Conservation (phyloP, 2,329 filamentous ascomycete species). For the Trichoderma afroharzianum region DNA sequence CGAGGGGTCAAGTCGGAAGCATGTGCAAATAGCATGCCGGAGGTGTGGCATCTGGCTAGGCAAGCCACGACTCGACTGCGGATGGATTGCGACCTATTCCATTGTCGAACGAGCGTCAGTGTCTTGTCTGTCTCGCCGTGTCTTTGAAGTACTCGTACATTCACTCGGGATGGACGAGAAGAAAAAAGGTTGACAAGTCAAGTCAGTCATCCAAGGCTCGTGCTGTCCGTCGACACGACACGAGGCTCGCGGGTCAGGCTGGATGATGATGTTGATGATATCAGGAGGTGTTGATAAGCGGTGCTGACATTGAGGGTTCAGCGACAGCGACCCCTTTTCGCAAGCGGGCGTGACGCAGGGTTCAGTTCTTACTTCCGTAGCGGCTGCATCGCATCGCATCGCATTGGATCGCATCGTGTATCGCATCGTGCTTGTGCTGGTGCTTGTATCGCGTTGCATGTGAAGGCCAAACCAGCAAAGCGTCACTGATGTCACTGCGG, state of each 20-base stretch:
- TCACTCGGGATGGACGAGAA: background rate
- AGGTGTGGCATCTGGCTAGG: background rate
- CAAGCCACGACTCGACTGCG: background rate
- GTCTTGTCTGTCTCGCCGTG: no score
- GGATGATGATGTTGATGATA: background rate
- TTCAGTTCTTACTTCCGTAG: background rate
- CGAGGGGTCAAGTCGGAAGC: background rate
- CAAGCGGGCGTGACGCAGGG: background rate
- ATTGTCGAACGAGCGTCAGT: background rate
- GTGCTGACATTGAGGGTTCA: background rate
- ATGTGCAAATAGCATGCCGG: background rate
- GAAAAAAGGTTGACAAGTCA: background rate
- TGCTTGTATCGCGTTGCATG: background rate
- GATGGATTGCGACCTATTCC: background rate
- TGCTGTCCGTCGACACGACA: background rate
- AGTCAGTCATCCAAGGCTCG: background rate
- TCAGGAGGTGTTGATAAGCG: background rate
- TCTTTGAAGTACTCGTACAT: background rate
- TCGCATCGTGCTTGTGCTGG: background rate
- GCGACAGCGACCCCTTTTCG: background rate
- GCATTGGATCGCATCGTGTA: background rate
- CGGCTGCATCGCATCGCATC: background rate
- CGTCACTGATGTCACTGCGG: constrained; percentile 14
- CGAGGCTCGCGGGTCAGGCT: background rate
- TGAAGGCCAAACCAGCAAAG: background rate